These are phyloP conservation scores for Salix brachista DNA, from an alignment of 345 rosid genomes.

Conservation along the genomic window DNA sequence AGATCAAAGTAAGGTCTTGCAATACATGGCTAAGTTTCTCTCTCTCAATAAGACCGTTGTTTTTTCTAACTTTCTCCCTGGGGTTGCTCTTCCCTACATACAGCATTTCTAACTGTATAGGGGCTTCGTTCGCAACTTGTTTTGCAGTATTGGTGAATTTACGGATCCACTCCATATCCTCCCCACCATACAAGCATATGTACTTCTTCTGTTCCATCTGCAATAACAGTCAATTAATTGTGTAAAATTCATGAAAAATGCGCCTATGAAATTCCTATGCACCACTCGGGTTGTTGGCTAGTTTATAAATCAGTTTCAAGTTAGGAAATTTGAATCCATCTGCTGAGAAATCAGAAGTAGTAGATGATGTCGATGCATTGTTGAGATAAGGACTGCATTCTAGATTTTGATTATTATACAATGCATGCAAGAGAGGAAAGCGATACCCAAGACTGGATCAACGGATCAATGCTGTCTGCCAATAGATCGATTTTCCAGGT, in stretches of 20 bases:
- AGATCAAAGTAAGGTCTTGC: conserved; percentile 34
- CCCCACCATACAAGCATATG: conserved; percentile 77
- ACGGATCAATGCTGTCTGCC: conserved; percentile 47
- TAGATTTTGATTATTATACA: not conserved
- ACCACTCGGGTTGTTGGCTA: not conserved
- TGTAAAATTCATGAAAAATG: not conserved
- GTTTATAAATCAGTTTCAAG: not conserved
- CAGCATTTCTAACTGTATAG: conserved; percentile 47
- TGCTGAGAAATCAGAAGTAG: not conserved
- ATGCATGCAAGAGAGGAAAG: not conserved
- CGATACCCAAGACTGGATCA: conserved; percentile 44
- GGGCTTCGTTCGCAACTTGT: conserved; percentile 34
- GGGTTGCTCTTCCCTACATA: conserved; percentile 72
- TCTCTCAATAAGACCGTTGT: conserved; percentile 21
- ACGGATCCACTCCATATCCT: conserved; percentile 65
- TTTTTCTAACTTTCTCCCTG: conserved; percentile 40
- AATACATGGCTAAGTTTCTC: conserved; percentile 45
- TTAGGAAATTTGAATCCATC: not conserved
- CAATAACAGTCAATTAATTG: not conserved
- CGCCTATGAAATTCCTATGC: not conserved
- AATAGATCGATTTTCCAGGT: conserved; percentile 57
- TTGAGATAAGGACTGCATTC: not conserved
- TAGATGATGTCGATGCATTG: not conserved
- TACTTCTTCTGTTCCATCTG: conserved; percentile 29
- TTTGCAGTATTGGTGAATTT: conserved; percentile 36